Evolutionary conservation across 2,329 filamentous ascomycete genomes (phyloP).

Genomic region (Pseudocercospora cruenta): DNA sequence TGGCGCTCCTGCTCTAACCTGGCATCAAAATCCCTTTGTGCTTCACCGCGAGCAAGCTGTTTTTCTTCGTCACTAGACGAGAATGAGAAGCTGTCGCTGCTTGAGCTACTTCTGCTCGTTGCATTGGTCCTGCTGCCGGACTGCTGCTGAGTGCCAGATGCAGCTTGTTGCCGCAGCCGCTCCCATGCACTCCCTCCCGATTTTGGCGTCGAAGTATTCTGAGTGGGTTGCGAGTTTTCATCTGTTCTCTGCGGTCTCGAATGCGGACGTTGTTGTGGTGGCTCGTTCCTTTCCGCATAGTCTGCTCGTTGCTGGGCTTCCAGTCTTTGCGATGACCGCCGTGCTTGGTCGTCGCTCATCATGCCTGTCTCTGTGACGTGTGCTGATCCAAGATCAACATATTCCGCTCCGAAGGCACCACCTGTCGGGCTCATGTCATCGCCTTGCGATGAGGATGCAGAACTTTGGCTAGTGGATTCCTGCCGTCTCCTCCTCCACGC

Average conservation of each 20-base stretch:
- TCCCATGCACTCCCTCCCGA: slow-evolving; percentile 49
- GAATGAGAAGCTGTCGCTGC: slow-evolving; percentile 51
- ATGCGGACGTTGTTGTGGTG: background rate
- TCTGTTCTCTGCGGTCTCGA: background rate
- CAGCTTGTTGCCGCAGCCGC: slow-evolving; percentile 43
- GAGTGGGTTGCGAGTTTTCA: background rate
- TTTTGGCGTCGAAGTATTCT: slow-evolving; percentile 7
- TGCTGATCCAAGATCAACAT: slow-evolving; percentile 32
- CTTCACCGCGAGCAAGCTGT: slow-evolving; percentile 48
- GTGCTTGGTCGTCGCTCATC: slow-evolving; percentile 37
- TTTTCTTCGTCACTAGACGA: slow-evolving; percentile 48
- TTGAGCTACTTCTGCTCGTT: slow-evolving; percentile 36
- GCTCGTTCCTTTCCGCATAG: slow-evolving; percentile 8
- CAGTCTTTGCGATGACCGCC: slow-evolving; percentile 15
- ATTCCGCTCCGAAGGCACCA: slow-evolving; percentile 38
- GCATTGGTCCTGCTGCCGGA: slow-evolving; percentile 27
- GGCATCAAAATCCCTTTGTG: slow-evolving; percentile 56
- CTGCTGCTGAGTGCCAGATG: slow-evolving; percentile 25
- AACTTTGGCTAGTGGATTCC: slow-evolving; percentile 3
- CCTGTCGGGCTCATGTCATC: slow-evolving; percentile 49
- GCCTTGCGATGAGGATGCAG: background rate
- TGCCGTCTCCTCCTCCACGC: slow-evolving; percentile 23
- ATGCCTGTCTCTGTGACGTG: slow-evolving; percentile 31
- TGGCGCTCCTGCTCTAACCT: slow-evolving; percentile 53
- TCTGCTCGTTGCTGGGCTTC: slow-evolving; percentile 17